These are phyloP conservation scores for Westerdykella ornata DNA, from an alignment of 2,329 filamentous ascomycete genomes.

Conservation along the genomic window DNA sequence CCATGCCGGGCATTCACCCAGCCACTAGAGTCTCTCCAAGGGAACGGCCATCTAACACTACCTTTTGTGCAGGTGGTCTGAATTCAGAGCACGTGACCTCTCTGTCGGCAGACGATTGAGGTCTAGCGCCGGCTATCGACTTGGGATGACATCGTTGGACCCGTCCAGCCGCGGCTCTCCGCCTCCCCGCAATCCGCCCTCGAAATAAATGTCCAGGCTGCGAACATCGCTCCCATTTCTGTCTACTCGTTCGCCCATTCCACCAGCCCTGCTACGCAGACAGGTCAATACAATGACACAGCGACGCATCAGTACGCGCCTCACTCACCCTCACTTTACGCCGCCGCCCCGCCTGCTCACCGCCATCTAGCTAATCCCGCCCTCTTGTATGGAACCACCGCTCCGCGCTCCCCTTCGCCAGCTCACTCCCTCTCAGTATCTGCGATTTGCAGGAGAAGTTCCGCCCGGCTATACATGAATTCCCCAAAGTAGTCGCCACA, in stretches of 20 bases:
- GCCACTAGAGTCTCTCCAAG: too few species aligned
- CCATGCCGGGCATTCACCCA: too few species aligned
- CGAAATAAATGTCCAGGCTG: neutral
- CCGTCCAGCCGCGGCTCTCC: too few species aligned
- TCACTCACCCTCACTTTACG: conserved; percentile 6
- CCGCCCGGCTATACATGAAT: conserved; percentile 73
- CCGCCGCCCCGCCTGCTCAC: conserved; percentile 17
- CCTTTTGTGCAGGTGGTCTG: too few species aligned
- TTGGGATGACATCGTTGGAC: too few species aligned
- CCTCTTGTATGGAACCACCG: conserved; percentile 31
- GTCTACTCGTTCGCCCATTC: conserved; percentile 1
- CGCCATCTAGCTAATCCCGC: conserved; percentile 32
- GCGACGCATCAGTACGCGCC: conserved; percentile 26
- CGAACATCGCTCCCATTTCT: neutral
- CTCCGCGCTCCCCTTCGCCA: conserved; percentile 1
- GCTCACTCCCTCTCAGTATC: conserved; percentile 52
- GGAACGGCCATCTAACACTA: too few species aligned
- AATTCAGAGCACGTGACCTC: too few species aligned
- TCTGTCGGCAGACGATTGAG: too few species aligned
- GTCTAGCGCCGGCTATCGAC: too few species aligned
- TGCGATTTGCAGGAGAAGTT: conserved; percentile 97
- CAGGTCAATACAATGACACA: conserved; percentile 20
- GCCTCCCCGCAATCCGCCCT: neutral
- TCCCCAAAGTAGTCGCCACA: conserved; percentile 61
- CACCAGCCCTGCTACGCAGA: conserved; percentile 24